Percentiles rank a stretch among this genome's conserved stretches.
phyloP scores from a whole-genome alignment of 495 filamentous ascomycete species.

The Annulohypoxylon maeteangense region DNA sequence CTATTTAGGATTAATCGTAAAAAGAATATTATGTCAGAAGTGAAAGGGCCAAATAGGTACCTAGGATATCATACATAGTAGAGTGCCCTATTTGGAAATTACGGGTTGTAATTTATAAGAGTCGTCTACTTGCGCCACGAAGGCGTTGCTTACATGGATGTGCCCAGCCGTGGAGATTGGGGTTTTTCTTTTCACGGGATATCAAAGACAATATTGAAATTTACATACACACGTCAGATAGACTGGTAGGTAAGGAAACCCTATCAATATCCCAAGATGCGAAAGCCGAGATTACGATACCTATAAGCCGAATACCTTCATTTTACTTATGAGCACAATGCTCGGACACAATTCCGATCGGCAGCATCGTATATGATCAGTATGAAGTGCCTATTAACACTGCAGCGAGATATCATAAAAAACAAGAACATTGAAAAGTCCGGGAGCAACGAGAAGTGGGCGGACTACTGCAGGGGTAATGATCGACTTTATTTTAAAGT shows the following conservation, averaged over 20 bases:
- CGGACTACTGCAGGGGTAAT: constrained; percentile 21
- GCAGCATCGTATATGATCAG: not conserved
- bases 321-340: constrained; percentile 9
- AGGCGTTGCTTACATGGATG: constrained; percentile 15
- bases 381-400: not conserved
- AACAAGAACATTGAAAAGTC: not conserved
- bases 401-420: not conserved
- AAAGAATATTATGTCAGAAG: too few relatives aligned
- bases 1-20: constrained; percentile 4
- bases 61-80: too few relatives aligned
- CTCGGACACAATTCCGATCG: constrained; percentile 20
- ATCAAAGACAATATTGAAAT: not conserved
- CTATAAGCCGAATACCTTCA: not conserved
- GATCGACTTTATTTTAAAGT: constrained; percentile 23
- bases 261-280: not conserved
- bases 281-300: constrained; percentile 14
- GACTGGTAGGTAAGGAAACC: not conserved
- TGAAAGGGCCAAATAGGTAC: not conserved
- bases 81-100: constrained; percentile 10
- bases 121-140: constrained; percentile 18
- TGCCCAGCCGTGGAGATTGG: constrained; percentile 12
- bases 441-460: not conserved
- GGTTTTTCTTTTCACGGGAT: not conserved
- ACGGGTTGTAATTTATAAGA: not conserved
- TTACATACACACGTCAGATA: not conserved